Conservation (phyloP, 345 rosid species). For the Passiflora organensis region DNA sequence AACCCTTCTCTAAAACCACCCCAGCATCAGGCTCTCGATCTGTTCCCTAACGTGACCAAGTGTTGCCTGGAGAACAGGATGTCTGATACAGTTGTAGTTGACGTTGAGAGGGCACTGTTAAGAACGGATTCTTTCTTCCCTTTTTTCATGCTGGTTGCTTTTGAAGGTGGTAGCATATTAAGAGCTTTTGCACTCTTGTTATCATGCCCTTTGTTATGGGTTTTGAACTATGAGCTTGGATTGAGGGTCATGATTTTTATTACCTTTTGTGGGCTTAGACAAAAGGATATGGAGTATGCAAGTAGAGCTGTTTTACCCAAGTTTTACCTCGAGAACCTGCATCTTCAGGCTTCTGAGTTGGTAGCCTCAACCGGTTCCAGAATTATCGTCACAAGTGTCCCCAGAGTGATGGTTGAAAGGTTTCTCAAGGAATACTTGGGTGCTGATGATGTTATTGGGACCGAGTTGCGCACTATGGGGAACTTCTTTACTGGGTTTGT, state of each 20-base stretch:
- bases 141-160: constrained; percentile 90
- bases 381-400: constrained; percentile 63
- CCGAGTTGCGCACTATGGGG: constrained; percentile 52
- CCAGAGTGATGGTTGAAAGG: constrained; percentile 73
- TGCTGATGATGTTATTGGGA: constrained; percentile 61
- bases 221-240: constrained; percentile 43
- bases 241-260: constrained; percentile 60
- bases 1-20: constrained; percentile 30
- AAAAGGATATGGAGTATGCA: constrained; percentile 48
- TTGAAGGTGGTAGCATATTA: constrained; percentile 78
- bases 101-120: constrained; percentile 57
- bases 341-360: constrained; percentile 47
- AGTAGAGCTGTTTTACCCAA: constrained; percentile 84
- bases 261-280: constrained; percentile 67
- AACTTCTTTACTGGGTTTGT: constrained; percentile 61
- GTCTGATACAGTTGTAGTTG: constrained; percentile 45
- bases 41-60: constrained; percentile 24
- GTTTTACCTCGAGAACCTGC: constrained; percentile 81
- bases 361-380: constrained; percentile 37
- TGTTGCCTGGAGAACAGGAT: constrained; percentile 27
- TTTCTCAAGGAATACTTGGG: constrained; percentile 63
- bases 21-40: constrained; percentile 20
- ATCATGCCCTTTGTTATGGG: constrained; percentile 53
- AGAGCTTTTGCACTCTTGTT: constrained; percentile 57
- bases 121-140: constrained; percentile 65